Evolutionary conservation across 2,329 filamentous ascomycete genomes (phyloP), one percentile per base, ranked within the genome.

Genomic region (Claviceps paspali): DNA sequence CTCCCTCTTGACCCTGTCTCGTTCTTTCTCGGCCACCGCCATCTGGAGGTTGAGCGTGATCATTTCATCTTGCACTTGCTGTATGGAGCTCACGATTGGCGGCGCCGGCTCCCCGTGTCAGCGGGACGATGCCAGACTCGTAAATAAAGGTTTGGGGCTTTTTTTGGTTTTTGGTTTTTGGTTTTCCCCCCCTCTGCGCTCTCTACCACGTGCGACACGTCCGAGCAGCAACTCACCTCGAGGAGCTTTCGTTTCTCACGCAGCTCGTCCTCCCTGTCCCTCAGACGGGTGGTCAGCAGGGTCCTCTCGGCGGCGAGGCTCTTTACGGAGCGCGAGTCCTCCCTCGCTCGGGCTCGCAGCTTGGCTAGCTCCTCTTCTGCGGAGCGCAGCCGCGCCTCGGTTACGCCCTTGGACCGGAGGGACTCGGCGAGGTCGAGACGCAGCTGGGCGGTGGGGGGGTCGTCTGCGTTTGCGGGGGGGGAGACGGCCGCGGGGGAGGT

Each of bases 21-120:
- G 68, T 51, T 76, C 75, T 54, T 87, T 73, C 55, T 92, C 86
- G 3, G 80, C 78, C 65, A 95, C 74, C 47, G 91, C 86, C 30
- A 95, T 67, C 57, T 96, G 82, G 46, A 96, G 66, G 47, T 87
- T 87, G 33, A 95, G 62, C 1, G 84, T 79, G 35, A 93, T 78
- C 59, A 94, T 79, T 57, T 98, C 91, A 58, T 95, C 87, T 61
- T 96, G 88, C 37, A 94, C 79, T 50, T 88, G 73, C 71, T 80
- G 49, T 10, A n/a, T 12, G 12, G n/a, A n/a, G n/a, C n/a, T n/a
- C n/a, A n/a, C n/a, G n/a, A n/a, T n/a, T n/a, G n/a, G n/a, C n/a
- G n/a, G n/a, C n/a, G n/a, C n/a, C n/a, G n/a, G n/a, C n/a, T n/a
- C n/a, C n/a, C n/a, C n/a, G n/a, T n/a, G n/a, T n/a, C n/a, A n/a